phyloP scores from a whole-genome alignment of 2,329 filamentous ascomycete genomes.

The Claviceps pusilla region DNA sequence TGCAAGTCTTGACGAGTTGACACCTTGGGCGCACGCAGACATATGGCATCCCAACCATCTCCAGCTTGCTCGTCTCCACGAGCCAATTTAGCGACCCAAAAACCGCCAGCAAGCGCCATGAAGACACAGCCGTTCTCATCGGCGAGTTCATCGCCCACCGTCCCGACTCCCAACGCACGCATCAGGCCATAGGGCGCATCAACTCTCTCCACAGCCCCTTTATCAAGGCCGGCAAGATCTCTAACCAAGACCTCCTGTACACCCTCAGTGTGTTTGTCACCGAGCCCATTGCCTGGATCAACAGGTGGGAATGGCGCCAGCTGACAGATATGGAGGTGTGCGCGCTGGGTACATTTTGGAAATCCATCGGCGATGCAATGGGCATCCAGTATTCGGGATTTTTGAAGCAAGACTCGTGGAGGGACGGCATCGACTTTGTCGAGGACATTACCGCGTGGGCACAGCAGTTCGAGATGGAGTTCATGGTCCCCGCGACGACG shows the following conservation, averaged over 20 bases:
- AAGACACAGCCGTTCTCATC: slow-evolving; percentile 15
- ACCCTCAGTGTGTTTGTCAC: slow-evolving; percentile 43
- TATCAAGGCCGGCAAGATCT: slow-evolving; percentile 21
- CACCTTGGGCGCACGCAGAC: slow-evolving; percentile 15
- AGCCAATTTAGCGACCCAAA: background rate
- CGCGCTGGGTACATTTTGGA: slow-evolving; percentile 56
- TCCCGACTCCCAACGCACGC: slow-evolving; percentile 15
- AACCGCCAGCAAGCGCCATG: slow-evolving; percentile 18
- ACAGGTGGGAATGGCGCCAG: slow-evolving; percentile 53
- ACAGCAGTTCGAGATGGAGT: background rate
- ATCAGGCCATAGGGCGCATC: slow-evolving; percentile 24
- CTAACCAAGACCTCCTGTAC: slow-evolving; percentile 24
- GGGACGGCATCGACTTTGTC: slow-evolving; percentile 1
- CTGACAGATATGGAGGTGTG: slow-evolving; percentile 53
- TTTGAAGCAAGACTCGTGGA: slow-evolving; percentile 2
- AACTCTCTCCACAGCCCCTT: slow-evolving; percentile 25
- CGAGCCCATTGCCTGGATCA: slow-evolving; percentile 50
- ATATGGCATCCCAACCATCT: slow-evolving; percentile 24
- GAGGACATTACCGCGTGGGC: slow-evolving; percentile 1
- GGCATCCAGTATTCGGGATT: slow-evolving; percentile 15
- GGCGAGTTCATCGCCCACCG: slow-evolving; percentile 18
- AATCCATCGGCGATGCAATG: slow-evolving; percentile 45
- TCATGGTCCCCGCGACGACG: background rate
- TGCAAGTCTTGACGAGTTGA: background rate
- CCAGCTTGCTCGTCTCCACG: slow-evolving; percentile 18